Conservation (phyloP, 2,329 filamentous ascomycete genomes). For the Juglanconis sp. region DNA sequence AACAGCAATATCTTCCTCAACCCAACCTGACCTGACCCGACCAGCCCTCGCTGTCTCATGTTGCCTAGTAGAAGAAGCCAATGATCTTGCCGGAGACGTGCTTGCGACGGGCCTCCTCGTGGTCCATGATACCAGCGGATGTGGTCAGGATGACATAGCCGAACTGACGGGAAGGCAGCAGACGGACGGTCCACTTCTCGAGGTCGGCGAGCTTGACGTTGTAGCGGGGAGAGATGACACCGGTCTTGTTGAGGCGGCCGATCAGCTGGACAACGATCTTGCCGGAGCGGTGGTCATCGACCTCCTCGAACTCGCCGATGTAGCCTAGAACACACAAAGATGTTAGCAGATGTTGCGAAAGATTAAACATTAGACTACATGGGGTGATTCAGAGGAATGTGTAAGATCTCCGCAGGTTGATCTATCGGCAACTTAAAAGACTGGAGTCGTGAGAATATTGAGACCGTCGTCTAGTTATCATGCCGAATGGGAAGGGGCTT, state of each 20-base stretch:
- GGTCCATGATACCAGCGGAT: conserved; percentile 99
- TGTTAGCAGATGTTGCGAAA: conserved; percentile 78
- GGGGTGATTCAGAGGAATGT: conserved; percentile 74
- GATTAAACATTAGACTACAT: conserved; percentile 93
- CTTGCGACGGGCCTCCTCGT: conserved; percentile 98
- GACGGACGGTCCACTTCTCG: conserved; percentile 99
- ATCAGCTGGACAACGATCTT: conserved; percentile 99
- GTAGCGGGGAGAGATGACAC: conserved; percentile 99
- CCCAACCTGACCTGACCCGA: not conserved
- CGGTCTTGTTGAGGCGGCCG: conserved; percentile 98
- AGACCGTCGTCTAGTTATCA: conserved; percentile 99
- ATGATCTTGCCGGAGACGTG: conserved; percentile 99
- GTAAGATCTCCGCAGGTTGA: conserved; percentile 88
- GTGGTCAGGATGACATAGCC: conserved; percentile 99
- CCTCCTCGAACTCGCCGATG: conserved; percentile 99
- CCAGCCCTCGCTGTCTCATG: not conserved
- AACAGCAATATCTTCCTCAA: conserved; percentile 18
- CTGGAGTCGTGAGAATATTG: conserved; percentile 78
- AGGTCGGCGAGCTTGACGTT: conserved; percentile 96
- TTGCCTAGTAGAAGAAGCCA: conserved; percentile 93
- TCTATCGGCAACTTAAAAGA: conserved; percentile 99
- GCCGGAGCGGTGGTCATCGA: conserved; percentile 98
- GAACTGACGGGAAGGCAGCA: conserved; percentile 99
- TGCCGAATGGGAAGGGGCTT: conserved; percentile 63
- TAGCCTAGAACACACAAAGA: conserved; percentile 63